Percentiles rank a stretch among this genome's conserved stretches.
Conservation (phyloP, 2,329 filamentous ascomycete genomes). For the Zarea fungicola region DNA sequence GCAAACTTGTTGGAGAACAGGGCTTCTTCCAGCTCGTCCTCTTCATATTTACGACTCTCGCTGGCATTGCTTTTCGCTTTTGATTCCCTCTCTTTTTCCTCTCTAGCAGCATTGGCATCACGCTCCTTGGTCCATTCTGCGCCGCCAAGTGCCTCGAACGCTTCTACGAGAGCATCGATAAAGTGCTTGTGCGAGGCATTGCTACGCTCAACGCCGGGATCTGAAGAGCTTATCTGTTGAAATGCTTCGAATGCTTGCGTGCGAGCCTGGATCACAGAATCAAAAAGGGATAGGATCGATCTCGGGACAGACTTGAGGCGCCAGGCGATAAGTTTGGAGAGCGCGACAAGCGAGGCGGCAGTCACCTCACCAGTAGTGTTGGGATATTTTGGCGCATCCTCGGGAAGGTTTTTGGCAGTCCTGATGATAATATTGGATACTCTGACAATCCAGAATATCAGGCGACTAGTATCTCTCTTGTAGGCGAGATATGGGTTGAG, state of each 20-base stretch:
- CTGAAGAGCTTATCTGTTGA: constrained; percentile 27
- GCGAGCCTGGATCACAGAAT: constrained; percentile 33
- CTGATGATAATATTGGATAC: constrained; percentile 1
- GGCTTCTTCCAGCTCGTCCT: constrained; percentile 19
- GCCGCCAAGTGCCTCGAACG: constrained; percentile 32
- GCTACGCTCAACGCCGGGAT: constrained; percentile 31
- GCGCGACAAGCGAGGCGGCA: constrained; percentile 30
- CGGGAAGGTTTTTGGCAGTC: not conserved
- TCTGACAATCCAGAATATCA: not conserved
- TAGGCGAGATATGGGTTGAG: not conserved
- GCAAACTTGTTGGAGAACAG: constrained; percentile 16
- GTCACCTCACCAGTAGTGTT: constrained; percentile 19
- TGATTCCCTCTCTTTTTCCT: not conserved
- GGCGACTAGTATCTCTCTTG: constrained; percentile 1
- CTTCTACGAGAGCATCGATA: constrained; percentile 34
- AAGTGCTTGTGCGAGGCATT: constrained; percentile 38
- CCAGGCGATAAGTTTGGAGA: constrained; percentile 36
- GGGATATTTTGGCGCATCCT: not conserved
- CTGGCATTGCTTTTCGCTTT: constrained; percentile 16
- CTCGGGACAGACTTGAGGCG: constrained; percentile 28
- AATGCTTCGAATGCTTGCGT: constrained; percentile 25
- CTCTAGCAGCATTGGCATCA: constrained; percentile 11
- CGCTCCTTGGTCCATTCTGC: constrained; percentile 19
- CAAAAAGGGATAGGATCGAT: constrained; percentile 31
- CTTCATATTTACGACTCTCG: constrained; percentile 14